Percentiles rank a stretch among this genome's conserved stretches.
Evolutionary conservation across 139 green algal genomes (phyloP).

Genomic region (Spirogloea muscicola): DNA sequence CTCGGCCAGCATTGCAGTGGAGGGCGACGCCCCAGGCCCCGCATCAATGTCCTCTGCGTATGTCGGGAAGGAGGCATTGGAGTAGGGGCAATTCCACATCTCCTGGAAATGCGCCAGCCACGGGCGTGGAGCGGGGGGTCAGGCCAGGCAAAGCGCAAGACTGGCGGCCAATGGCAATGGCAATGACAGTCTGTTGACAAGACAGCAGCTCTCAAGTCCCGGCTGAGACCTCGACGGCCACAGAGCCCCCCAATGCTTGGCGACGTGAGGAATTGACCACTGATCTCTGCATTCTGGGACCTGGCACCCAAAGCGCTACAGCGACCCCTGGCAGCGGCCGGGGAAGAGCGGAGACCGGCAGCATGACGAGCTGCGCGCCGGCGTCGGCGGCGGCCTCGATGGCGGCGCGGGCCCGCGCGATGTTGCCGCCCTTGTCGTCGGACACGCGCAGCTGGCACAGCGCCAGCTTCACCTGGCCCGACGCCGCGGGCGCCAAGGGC

Average conservation of each 20-base stretch:
- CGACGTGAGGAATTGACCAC: background rate
- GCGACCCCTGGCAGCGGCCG: background rate
- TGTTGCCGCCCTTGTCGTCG: conserved; percentile 81
- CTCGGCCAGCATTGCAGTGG: conserved; percentile 24
- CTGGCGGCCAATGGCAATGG: background rate
- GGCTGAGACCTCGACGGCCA: background rate
- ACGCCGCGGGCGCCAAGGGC: too few relatives aligned
- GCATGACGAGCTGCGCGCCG: conserved; percentile 63
- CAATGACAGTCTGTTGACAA: background rate
- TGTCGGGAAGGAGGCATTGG: conserved; percentile 85
- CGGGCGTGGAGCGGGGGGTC: background rate
- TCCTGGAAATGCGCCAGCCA: conserved; percentile 22
- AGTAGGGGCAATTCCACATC: conserved; percentile 91
- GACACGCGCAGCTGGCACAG: conserved; percentile 83
- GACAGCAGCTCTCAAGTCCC: background rate
- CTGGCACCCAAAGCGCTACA: background rate
- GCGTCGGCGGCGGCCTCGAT: conserved; percentile 59
- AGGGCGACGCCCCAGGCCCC: conserved; percentile 29
- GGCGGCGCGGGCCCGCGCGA: conserved; percentile 58
- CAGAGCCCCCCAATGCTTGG: background rate
- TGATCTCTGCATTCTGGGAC: background rate
- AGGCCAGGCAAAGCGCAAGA: background rate
- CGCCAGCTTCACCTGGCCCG: conserved; percentile 77
- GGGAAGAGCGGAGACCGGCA: conserved; percentile 67
- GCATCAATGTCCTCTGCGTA: conserved; percentile 87